phyloP scores from a whole-genome alignment of 208 protist genomes.

The Trypanosoma platydactyli region DNA sequence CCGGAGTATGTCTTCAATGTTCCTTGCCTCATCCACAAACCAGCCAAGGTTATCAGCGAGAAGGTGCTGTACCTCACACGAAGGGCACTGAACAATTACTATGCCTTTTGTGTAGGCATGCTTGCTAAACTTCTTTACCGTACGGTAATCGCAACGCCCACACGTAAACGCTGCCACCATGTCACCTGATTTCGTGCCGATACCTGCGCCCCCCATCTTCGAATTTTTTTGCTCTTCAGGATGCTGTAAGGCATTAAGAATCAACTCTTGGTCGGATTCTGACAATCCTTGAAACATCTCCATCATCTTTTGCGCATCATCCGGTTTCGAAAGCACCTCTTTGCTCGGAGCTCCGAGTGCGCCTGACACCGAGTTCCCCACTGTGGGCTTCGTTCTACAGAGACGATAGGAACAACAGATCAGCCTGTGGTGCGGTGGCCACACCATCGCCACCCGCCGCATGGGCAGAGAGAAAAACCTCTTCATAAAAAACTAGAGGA shows the following conservation, averaged over 20 bases:
- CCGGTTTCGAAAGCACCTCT: conserved; percentile 9
- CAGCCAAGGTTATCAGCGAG: conserved; percentile 93
- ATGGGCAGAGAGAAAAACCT: conserved; percentile 5
- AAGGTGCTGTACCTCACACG: conserved; percentile 84
- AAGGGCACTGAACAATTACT: conserved; percentile 90
- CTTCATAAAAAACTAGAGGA: conserved; percentile 8
- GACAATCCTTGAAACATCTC: conserved; percentile 52
- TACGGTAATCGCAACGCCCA: conserved; percentile 79
- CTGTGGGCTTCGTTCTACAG: conserved; percentile 4
- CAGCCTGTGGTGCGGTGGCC: not conserved
- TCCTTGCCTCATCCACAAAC: conserved; percentile 72
- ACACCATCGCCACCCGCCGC: not conserved
- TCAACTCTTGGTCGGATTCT: conserved; percentile 57
- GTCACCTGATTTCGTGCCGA: conserved; percentile 73
- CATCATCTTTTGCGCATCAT: conserved; percentile 19
- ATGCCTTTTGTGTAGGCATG: conserved; percentile 92
- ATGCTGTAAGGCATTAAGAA: conserved; percentile 52
- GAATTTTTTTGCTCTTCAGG: conserved; percentile 51
- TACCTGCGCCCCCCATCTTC: conserved; percentile 76
- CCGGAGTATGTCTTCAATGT: conserved; percentile 83
- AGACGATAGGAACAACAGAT: conserved; percentile 9
- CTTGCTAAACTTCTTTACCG: conserved; percentile 91
- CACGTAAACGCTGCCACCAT: conserved; percentile 92
- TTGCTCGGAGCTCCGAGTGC: not conserved
- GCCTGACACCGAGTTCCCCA: not conserved